Base-by-base conservation (phyloP, 2,329 filamentous ascomycete species). In the Zasmidium cellare region DNA sequence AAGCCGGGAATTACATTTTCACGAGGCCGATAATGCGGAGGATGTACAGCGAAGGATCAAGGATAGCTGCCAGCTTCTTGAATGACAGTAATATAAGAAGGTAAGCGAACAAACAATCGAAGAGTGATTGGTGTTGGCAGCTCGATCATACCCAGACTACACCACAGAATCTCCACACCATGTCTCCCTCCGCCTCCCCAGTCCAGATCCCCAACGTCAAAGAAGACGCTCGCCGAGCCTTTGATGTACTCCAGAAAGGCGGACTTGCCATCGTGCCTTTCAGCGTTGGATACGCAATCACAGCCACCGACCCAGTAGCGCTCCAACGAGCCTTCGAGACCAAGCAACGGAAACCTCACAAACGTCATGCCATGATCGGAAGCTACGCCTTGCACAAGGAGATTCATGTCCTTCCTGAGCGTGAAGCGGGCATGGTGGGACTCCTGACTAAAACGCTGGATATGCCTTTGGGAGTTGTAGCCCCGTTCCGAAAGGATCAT, bases 311-410 rank as follows among this genome's bases (percentile, higher is more conserved):
- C 19, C 20, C 53, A n/a, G 46, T 18, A 16, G 53, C 53, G 11
- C 46, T 55, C n/a, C 44, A 55, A 22, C 53, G 53, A 48, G 53
- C 53, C 1, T 55, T 55, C 38, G 47, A 45, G 23, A 55, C 53
- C 9, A 55, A 55, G 46, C 53, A 31, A 18, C 53, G 53, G 9
- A 46, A 46, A 14, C 24, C 53, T 24, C 53, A 55, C 31, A 55
- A 55, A 44, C 45, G 53, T 3, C 53, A 55, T 20, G 53, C 53
- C 53, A 55, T 55, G 53, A 55, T 55, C 46, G 53, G 53, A 11
- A 48, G 45, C 45, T 55, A 55, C 35, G 20, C 45, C 9, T 20
- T 55, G 14, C 53, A 55, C 25, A 55, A 50, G 24, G 46, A 46
- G 11, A 48, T 55, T 1, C 53, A 55, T n/a, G 53, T 55, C n/a